A percentile compares a stretch with the other conserved stretches of the same genome.
phyloP scores from a whole-genome alignment of 106 monocot genomes.

The Gastrodia elata region DNA sequence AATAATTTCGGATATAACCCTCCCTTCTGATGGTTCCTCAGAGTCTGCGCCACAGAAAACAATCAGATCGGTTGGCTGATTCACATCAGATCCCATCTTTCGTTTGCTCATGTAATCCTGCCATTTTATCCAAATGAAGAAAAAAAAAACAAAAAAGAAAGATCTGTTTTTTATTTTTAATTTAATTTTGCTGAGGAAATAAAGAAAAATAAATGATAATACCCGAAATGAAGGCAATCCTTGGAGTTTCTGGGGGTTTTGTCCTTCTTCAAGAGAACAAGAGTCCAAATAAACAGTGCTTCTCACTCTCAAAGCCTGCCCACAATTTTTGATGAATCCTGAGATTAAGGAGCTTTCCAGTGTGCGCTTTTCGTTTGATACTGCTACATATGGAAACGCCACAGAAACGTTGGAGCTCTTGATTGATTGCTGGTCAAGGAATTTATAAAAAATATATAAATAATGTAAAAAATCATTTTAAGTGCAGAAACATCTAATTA shows the following conservation, averaged over 20 bases:
- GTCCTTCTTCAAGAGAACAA: slow-evolving; percentile 39
- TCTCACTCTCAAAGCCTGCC: slow-evolving; percentile 29
- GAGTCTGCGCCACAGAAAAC: slow-evolving; percentile 38
- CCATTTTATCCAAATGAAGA: neutral
- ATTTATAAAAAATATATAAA: neutral
- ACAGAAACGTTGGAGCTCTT: slow-evolving; percentile 71
- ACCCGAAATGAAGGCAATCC: slow-evolving; percentile 42
- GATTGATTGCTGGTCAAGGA: slow-evolving; percentile 46
- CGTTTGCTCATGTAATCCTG: slow-evolving; percentile 61
- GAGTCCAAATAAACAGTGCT: slow-evolving; percentile 45
- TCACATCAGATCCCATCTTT: slow-evolving; percentile 24
- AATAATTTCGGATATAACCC: slow-evolving; percentile 47
- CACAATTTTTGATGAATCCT: slow-evolving; percentile 54
- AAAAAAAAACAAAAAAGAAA: neutral
- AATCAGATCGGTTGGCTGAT: slow-evolving; percentile 42
- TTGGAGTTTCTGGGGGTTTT: slow-evolving; percentile 37
- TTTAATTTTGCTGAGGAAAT: neutral
- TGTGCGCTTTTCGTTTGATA: slow-evolving; percentile 39
- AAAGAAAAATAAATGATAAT: neutral
- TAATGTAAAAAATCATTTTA: neutral
- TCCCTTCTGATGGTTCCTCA: slow-evolving; percentile 37
- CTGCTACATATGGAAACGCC: slow-evolving; percentile 77
- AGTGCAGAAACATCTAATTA: neutral
- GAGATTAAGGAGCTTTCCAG: slow-evolving; percentile 63
- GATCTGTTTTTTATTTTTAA: neutral